Evolutionary conservation across 2,329 filamentous ascomycete genomes (phyloP), one percentile per base, ranked within the genome.

Genomic region (Trichocomaceae sp.): DNA sequence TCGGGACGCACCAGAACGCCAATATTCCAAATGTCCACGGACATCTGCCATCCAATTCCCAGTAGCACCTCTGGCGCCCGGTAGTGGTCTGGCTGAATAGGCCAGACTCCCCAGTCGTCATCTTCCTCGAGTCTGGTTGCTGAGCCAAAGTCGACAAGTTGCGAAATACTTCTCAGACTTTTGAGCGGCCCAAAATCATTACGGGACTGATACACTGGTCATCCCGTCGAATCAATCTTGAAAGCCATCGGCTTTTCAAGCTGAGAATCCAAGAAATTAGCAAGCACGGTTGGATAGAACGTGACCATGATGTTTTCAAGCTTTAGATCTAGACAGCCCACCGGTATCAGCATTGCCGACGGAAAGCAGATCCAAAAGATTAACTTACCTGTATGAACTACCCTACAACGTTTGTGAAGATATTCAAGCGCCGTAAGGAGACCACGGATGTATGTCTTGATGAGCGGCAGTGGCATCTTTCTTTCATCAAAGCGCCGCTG

Each of bases 221-320:
- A 61, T 41, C 69, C 69, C 8, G 53, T 52, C 9, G 41, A 45
- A 26, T 71, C 64, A 55, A 64, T 61, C 54, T 72, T 72, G 48
- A 62, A 69, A 56, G 65, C 63, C 54, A 68, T 67, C 5, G 63
- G 66, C 3, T 62, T 65, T 56, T 62, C 56, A 58, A 70, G 64
- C 53, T 68, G 60, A 53, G 55, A 52, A 37, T 52, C 17, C 10
- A 52, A 37, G 41, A 52, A 52, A 47, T 47, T 26, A 39, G 50
- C 17, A 47, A 52, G 41, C 26, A 52, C 29, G 8, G 10, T 52
- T 52, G 59, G 57, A 53, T 77, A 45, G 39, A 75, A 70, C 7
- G 66, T 65, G 31, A 77, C 67, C 68, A 78, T 73, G 45, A 79
- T 74, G 46, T 79, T 79, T 56, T 76, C 71, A 3, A 72, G 70